Conservation (phyloP, 768 basidiomycete genomes). For the Lentinula guzmanii region DNA sequence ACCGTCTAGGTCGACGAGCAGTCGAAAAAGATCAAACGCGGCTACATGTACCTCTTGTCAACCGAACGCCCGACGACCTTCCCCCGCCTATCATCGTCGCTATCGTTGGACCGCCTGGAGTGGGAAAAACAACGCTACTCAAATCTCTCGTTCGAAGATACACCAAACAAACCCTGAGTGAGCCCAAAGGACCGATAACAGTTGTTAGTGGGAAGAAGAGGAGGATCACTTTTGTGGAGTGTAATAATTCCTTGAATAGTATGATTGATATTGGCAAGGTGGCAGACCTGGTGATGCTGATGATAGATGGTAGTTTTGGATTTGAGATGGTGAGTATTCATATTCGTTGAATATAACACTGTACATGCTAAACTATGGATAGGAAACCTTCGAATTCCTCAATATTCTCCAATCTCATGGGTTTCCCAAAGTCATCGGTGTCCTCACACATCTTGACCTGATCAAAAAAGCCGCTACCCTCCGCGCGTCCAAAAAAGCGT, state of each 20-base stretch:
- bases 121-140: slow-evolving; percentile 92
- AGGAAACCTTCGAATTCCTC: slow-evolving; percentile 99
- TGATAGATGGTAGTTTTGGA: slow-evolving; percentile 97
- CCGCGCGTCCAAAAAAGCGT: slow-evolving; percentile 83
- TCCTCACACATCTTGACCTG: slow-evolving; percentile 94
- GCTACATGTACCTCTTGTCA: slow-evolving; percentile 92
- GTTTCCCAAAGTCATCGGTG: slow-evolving; percentile 96
- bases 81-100: slow-evolving; percentile 95
- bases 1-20: slow-evolving; percentile 83
- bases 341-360: too few species aligned
- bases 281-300: slow-evolving; percentile 91
- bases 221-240: slow-evolving; percentile 94
- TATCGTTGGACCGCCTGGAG: slow-evolving; percentile 93
- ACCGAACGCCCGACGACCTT: slow-evolving; percentile 85
- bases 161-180: slow-evolving; percentile 88
- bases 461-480: slow-evolving; percentile 88
- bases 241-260: slow-evolving; percentile 94
- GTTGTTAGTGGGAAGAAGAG: slow-evolving; percentile 91
- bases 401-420: slow-evolving; percentile 96
- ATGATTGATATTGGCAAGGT: slow-evolving; percentile 99
- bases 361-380: not conserved
- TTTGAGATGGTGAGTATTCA: slow-evolving; percentile 85
- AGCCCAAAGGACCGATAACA: slow-evolving; percentile 90
- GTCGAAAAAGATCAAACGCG: slow-evolving; percentile 92
- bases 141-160: slow-evolving; percentile 88